A percentile compares a stretch with the other conserved stretches of the same genome.
These are phyloP conservation scores for Pseudocercospora vitis DNA, from an alignment of 2,329 filamentous ascomycete species.

Conservation along the genomic window DNA sequence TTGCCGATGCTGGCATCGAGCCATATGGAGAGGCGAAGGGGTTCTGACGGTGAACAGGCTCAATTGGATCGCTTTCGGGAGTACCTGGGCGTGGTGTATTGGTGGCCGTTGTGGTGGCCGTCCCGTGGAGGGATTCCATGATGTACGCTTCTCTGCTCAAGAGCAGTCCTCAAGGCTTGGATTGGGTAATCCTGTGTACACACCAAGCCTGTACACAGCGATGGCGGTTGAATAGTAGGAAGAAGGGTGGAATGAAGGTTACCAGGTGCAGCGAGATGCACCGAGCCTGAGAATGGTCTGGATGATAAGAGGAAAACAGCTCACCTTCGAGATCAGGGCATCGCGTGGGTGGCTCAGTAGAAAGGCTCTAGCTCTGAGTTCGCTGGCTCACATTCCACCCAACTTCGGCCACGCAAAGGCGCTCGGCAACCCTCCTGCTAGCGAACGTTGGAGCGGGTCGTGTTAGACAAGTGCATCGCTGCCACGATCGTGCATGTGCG, in stretches of 20 bases:
- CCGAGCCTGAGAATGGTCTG: not conserved
- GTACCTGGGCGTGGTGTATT: slow-evolving; percentile 42
- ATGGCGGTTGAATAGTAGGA: not conserved
- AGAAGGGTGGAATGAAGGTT: not conserved
- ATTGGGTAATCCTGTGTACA: no score
- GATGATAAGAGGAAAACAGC: slow-evolving; percentile 7
- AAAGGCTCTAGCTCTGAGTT: slow-evolving; percentile 11
- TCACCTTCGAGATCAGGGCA: not conserved
- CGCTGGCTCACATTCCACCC: slow-evolving; percentile 13
- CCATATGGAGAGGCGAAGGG: slow-evolving; percentile 45
- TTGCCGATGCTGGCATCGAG: slow-evolving; percentile 47
- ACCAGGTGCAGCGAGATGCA: not conserved
- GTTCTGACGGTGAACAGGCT: slow-evolving; percentile 31
- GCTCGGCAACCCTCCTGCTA: slow-evolving; percentile 7
- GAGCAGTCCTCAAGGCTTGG: no score
- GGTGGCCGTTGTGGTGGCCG: slow-evolving; percentile 35
- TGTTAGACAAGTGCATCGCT: slow-evolving; percentile 12
- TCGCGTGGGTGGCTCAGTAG: not conserved
- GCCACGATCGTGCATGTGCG: slow-evolving; percentile 7
- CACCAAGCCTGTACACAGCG: not conserved
- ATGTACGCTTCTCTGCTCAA: not conserved
- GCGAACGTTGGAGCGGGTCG: not conserved
- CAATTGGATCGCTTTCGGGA: slow-evolving; percentile 39
- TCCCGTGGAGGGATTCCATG: slow-evolving; percentile 35
- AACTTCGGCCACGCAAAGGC: not conserved